A percentile compares a stretch with the other conserved stretches of the same genome.
These are phyloP conservation scores for Peronospora farinosa DNA, from an alignment of 352 stramenopile genomes.

Conservation along the genomic window DNA sequence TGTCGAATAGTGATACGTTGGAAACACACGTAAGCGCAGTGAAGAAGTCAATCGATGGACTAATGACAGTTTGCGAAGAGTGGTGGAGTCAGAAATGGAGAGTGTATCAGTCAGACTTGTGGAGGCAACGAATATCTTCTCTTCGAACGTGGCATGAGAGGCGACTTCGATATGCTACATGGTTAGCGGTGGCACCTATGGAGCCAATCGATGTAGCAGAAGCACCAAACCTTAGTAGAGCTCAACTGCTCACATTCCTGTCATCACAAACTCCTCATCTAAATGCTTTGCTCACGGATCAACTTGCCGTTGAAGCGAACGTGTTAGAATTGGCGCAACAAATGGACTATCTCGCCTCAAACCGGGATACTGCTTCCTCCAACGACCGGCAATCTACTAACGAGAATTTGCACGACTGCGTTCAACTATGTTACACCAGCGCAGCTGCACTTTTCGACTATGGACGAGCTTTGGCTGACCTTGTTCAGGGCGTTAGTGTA, in stretches of 20 bases:
- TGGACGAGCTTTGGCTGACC: slow-evolving; percentile 32
- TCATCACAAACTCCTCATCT: slow-evolving; percentile 36
- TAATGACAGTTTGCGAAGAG: slow-evolving; percentile 21
- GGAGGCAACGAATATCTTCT: slow-evolving; percentile 8
- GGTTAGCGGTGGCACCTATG: slow-evolving; percentile 17
- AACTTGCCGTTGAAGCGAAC: slow-evolving; percentile 25
- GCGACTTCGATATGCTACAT: slow-evolving; percentile 38
- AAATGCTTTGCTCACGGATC: slow-evolving; percentile 33
- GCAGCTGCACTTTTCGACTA: slow-evolving; percentile 35
- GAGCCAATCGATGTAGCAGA: neutral
- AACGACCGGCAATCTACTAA: slow-evolving; percentile 3
- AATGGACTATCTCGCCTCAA: slow-evolving; percentile 42
- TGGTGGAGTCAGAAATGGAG: slow-evolving; percentile 21
- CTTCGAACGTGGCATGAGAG: slow-evolving; percentile 22
- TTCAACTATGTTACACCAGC: slow-evolving; percentile 38
- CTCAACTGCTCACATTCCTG: slow-evolving; percentile 36
- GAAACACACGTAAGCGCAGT: slow-evolving; percentile 10
- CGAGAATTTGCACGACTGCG: slow-evolving; percentile 23
- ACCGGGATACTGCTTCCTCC: slow-evolving; percentile 11
- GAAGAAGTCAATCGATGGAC: slow-evolving; percentile 7
- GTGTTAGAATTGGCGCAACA: slow-evolving; percentile 48
- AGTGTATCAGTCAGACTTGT: slow-evolving; percentile 8
- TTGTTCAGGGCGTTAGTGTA: slow-evolving; percentile 47
- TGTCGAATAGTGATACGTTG: slow-evolving; percentile 8
- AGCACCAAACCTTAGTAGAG: slow-evolving; percentile 15